phyloP scores from a whole-genome alignment of 495 filamentous ascomycete species.

The Xanthoparmelia taractica region DNA sequence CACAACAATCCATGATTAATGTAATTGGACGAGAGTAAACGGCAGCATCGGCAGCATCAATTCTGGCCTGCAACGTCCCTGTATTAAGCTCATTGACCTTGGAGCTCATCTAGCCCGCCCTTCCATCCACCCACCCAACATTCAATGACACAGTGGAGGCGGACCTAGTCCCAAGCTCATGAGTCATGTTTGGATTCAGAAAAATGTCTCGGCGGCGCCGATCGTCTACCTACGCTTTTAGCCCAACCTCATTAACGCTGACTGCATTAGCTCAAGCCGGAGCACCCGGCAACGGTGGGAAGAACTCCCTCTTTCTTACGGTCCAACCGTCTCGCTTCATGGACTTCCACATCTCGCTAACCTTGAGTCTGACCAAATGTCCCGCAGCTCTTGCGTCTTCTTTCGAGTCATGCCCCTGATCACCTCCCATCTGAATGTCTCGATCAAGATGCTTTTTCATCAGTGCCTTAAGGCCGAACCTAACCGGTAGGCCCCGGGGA shows the following conservation, averaged over 20 bases:
- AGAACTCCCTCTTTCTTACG: conserved; percentile 44
- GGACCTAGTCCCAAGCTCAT: neutral
- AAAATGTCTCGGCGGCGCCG: neutral
- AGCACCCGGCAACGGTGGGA: conserved; percentile 34
- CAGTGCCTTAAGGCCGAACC: conserved; percentile 74
- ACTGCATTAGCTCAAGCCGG: neutral
- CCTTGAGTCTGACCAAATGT: conserved; percentile 64
- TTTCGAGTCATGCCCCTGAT: conserved; percentile 71
- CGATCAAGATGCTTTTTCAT: conserved; percentile 66
- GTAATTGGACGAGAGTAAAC: neutral
- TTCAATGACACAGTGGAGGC: no score
- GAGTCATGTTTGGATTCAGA: neutral
- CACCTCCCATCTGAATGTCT: conserved; percentile 69
- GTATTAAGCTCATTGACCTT: neutral
- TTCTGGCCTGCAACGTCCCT: neutral
- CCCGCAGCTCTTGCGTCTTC: conserved; percentile 87
- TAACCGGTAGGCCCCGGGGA: conserved; percentile 62
- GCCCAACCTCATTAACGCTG: neutral
- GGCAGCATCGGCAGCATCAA: neutral
- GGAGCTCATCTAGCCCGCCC: neutral
- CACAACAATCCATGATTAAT: neutral
- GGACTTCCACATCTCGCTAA: conserved; percentile 55
- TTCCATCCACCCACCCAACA: no score
- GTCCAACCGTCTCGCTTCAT: conserved; percentile 59
- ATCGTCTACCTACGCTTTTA: neutral